These are phyloP conservation scores for Daldinia concentrica DNA, from an alignment of 495 filamentous ascomycete genomes.

Conservation along the genomic window DNA sequence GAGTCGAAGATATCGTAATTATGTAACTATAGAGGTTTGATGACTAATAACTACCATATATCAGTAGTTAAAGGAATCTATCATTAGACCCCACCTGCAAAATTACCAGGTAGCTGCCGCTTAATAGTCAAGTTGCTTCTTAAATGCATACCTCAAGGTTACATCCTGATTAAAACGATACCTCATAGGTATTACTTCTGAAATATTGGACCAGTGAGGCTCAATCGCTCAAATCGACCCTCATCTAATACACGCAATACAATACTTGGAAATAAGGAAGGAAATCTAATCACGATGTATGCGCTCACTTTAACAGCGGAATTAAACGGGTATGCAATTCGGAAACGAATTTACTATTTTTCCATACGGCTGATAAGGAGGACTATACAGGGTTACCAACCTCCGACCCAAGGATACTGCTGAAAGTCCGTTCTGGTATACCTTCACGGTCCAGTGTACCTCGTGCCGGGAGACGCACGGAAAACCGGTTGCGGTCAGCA, in stretches of 20 bases:
- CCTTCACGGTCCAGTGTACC: slow-evolving; percentile 95
- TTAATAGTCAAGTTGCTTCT: background rate
- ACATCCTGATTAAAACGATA: background rate
- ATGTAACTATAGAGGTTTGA: too few relatives aligned
- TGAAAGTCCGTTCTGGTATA: slow-evolving; percentile 89
- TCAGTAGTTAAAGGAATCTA: too few relatives aligned
- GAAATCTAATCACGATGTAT: slow-evolving; percentile 66
- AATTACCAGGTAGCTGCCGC: too few relatives aligned
- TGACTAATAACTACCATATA: too few relatives aligned
- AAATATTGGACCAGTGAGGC: slow-evolving; percentile 23
- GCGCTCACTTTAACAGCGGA: slow-evolving; percentile 83
- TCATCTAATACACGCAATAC: slow-evolving; percentile 8
- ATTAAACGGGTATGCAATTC: slow-evolving; percentile 65
- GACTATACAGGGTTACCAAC: slow-evolving; percentile 78
- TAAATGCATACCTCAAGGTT: background rate
- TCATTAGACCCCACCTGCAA: too few relatives aligned
- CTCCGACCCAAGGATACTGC: slow-evolving; percentile 84
- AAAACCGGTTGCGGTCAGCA: slow-evolving; percentile 85
- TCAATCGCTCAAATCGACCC: slow-evolving; percentile 10
- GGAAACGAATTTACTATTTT: slow-evolving; percentile 19
- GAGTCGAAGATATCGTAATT: too few relatives aligned
- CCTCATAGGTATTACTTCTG: background rate
- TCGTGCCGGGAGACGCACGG: slow-evolving; percentile 91
- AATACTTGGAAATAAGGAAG: background rate
- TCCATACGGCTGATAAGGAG: slow-evolving; percentile 35